Evolutionary conservation across 2,329 filamentous ascomycete species (phyloP), one percentile per base, ranked within the genome.

Genomic region (Hymenoscyphus salicellus): DNA sequence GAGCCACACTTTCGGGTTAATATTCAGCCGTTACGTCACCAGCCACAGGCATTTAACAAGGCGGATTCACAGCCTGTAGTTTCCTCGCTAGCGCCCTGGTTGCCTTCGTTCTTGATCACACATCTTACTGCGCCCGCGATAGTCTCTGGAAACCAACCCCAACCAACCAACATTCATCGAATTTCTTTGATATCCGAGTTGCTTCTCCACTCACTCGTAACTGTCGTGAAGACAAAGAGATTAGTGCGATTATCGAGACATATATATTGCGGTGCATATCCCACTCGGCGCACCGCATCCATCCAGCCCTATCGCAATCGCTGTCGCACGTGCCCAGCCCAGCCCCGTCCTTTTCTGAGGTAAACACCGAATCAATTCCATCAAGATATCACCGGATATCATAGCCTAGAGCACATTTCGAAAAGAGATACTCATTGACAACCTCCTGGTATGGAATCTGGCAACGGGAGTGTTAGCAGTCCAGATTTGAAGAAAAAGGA

Each of bases 231-330:
- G 4, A 26, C 20, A 52, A 52, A 26, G 46, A 52, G 14, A 52
- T 14, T 52, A 26, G 4, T 11, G 46, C n/a, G 20, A 52, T 52
- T 52, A 1, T 14, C 23, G 6, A 26, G 20, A 14, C 11, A 26
- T 52, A 26, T 23, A 63, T 17, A 41, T 38, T 38, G 52, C 20
- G 20, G 60, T 52, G n/a, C 46, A 52, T 52, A 52, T 52, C 46
- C 11, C 46, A 4, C 46, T 26, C 20, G 20, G 20, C 46, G 46
- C 46, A 49, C 3, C 43, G 5, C n/a, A n/a, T n/a, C n/a, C n/a
- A 14, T 23, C 10, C 46, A 52, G 46, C 46, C 46, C 20, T 52
- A 52, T 52, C 46, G 46, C 46, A 52, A 52, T 52, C 10, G 10
- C 20, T 14, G 10, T 14, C 43, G 3, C 20, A 49, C 43, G 43